These are phyloP conservation scores for Neonectria ditissima DNA, from an alignment of 2,329 filamentous ascomycete genomes.

Conservation along the genomic window DNA sequence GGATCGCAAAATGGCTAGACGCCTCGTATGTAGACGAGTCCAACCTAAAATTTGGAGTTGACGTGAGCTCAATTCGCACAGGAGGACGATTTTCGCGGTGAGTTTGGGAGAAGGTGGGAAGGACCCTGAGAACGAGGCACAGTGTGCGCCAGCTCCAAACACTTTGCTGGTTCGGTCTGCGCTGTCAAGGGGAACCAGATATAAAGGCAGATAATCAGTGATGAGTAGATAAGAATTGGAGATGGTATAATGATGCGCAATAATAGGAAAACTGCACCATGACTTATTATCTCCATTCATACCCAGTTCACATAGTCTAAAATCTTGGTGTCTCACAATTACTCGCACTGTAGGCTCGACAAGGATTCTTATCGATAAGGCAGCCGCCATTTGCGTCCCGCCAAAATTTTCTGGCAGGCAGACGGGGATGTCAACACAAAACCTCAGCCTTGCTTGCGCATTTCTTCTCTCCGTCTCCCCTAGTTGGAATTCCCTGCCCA, in stretches of 20 bases:
- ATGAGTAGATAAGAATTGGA: neutral
- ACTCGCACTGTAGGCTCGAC: slow-evolving; percentile 32
- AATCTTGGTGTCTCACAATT: neutral
- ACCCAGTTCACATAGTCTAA: slow-evolving; percentile 1
- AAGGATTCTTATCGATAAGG: slow-evolving; percentile 51
- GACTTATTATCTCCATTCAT: neutral
- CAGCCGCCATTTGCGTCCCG: slow-evolving; percentile 34
- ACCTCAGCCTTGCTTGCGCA: slow-evolving; percentile 43
- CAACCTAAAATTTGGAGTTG: slow-evolving; percentile 10
- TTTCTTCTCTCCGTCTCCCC: slow-evolving; percentile 16
- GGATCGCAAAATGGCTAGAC: neutral
- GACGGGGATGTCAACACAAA: slow-evolving; percentile 32
- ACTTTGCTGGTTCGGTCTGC: slow-evolving; percentile 6
- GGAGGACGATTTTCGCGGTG: slow-evolving; percentile 23
- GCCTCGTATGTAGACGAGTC: slow-evolving; percentile 6
- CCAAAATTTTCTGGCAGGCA: slow-evolving; percentile 47
- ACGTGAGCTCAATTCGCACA: slow-evolving; percentile 22
- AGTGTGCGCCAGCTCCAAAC: slow-evolving; percentile 21
- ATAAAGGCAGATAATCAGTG: no score
- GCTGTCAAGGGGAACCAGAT: neutral
- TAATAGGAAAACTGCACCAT: neutral
- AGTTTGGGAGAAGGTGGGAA: slow-evolving; percentile 16
- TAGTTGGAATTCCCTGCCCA: slow-evolving; percentile 12
- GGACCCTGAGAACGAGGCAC: slow-evolving; percentile 24
- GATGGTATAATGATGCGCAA: neutral